These are phyloP conservation scores for Funneliformis geosporum DNA, from an alignment of 192 early-diverging fungal genomes.

Conservation along the genomic window DNA sequence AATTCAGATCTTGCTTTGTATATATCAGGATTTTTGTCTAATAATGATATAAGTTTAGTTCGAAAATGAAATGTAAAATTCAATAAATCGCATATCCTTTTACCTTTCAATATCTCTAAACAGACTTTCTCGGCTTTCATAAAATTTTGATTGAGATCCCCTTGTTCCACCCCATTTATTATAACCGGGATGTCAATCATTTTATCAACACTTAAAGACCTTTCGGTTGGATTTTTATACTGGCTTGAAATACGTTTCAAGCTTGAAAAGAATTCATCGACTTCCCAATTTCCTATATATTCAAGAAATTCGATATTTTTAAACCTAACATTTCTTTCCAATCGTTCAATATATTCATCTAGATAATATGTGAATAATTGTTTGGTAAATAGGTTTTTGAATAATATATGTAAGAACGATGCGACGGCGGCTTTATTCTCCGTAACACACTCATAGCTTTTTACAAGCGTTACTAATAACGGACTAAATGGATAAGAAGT, in stretches of 20 bases:
- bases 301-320: conserved; percentile 5
- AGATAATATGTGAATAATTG: conserved; percentile 42
- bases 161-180: not conserved
- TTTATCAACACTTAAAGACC: not conserved
- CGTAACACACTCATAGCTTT: conserved; percentile 46
- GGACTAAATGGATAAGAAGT: conserved; percentile 53
- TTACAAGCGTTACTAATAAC: conserved; percentile 47
- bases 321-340: conserved; percentile 29
- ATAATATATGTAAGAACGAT: conserved; percentile 41
- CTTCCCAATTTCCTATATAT: not conserved
- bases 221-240: not conserved
- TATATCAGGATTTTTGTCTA: not conserved
- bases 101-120: not conserved
- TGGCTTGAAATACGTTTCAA: not conserved
- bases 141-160: not conserved
- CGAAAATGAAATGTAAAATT: not conserved
- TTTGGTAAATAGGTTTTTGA: conserved; percentile 39
- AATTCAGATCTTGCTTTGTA: conserved; percentile 17
- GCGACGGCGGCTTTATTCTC: conserved; percentile 33
- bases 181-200: not conserved
- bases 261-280: not conserved
- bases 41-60: not conserved
- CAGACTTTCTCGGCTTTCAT: not conserved
- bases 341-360: conserved; percentile 32
- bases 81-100: not conserved